Conservation (phyloP, 352 stramenopile genomes). For the Globisporangium cederbergense region DNA sequence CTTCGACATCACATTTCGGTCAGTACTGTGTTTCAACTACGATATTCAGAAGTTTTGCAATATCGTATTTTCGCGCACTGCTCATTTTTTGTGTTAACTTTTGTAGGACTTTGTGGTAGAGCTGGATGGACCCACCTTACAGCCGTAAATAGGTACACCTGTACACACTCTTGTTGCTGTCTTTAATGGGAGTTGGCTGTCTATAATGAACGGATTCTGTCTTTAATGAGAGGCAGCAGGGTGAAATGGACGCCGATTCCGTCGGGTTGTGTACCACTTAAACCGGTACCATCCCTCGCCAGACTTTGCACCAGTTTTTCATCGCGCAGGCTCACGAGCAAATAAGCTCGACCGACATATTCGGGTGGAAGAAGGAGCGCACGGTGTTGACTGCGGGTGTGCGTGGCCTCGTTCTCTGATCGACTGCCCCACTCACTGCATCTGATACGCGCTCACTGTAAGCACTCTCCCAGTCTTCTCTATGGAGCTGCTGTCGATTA, state of each 20-base stretch:
- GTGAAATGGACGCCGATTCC: not conserved
- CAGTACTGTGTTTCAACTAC: too few species aligned
- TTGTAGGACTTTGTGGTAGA: too few species aligned
- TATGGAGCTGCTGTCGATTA: slow-evolving; percentile 61
- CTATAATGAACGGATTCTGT: too few species aligned
- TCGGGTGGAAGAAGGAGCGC: slow-evolving; percentile 8
- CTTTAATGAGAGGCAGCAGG: not conserved
- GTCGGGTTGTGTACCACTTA: not conserved
- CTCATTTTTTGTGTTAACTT: too few species aligned
- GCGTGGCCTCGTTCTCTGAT: not conserved
- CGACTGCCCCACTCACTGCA: too few species aligned
- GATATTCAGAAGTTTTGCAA: too few species aligned
- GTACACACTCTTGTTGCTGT: too few species aligned
- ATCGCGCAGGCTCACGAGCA: not conserved
- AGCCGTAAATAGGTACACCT: too few species aligned
- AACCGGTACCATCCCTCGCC: not conserved
- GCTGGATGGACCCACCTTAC: too few species aligned
- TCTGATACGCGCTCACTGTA: not conserved
- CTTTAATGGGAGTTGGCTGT: too few species aligned
- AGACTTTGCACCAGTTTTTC: not conserved
- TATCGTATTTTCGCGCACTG: too few species aligned
- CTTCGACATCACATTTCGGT: too few species aligned
- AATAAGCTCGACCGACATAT: not conserved
- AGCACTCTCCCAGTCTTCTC: not conserved
- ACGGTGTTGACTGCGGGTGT: not conserved